Evolutionary conservation across 441 rosid genomes (phyloP), one percentile per base, ranked within the genome.

Genomic region (Corymbia calophylla): DNA sequence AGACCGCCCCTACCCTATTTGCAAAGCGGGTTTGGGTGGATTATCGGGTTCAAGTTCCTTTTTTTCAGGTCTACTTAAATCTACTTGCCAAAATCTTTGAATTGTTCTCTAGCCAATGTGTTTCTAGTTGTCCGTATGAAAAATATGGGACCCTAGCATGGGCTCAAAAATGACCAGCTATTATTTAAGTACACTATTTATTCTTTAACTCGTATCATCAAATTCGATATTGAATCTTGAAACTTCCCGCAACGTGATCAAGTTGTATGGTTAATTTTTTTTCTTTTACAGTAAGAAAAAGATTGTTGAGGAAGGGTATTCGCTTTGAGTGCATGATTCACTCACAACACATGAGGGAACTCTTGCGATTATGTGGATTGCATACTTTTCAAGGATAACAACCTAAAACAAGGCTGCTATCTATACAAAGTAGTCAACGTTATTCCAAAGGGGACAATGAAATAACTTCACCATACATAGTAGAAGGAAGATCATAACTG

Each of bases 11-110:
- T 64, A n/a, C 35, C 35, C 0, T n/a, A n/a, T 64, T n/a, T n/a
- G n/a, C 35, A 62, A 3, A 62, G 32, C 32, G 9, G 18, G 70
- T 66, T 13, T 62, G 17, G 68, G 32, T 62, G 32, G 68, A 62
- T 62, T 62, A 29, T 62, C 9, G 8, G 0, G 68, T 29, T 62
- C 16, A 7, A 62, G 68, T 62, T 62, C 31, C 31, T 6, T 62
- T 62, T 29, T 29, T 0, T 0, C 16, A 15, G 68, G n/a, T n/a
- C 18, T 15, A n/a, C 35, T n/a, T 62, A 62, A 14, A n/a, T 31
- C 32, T 62, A n/a, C 18, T 8, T 62, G 2, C 70, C 3, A 7
- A 7, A 62, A n/a, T n/a, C 18, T 64, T n/a, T 15, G 35, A 64
- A 0, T 64, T n/a, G 70, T 29, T n/a, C 7, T 64, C 35, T 3